phyloP scores from a whole-genome alignment of 805 yeast species.

The Kazachstania taianensis region DNA sequence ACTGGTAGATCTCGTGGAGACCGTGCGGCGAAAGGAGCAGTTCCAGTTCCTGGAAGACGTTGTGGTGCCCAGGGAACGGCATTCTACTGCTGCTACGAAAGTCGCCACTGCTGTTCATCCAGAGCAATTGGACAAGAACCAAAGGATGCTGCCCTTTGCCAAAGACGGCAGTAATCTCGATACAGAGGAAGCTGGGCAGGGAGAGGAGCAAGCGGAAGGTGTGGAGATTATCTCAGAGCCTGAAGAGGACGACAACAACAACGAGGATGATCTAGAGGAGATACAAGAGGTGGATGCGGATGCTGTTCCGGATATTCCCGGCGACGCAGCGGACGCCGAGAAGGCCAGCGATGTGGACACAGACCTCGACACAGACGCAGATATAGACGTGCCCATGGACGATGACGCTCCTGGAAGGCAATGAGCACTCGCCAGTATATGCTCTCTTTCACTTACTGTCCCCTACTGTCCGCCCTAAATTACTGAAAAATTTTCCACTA shows the following conservation, averaged over 20 bases:
- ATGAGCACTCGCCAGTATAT: too few relatives aligned
- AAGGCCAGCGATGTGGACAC: slow-evolving; percentile 2
- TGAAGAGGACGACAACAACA: slow-evolving; percentile 11
- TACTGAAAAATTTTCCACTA: too few relatives aligned
- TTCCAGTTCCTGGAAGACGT: slow-evolving; percentile 21
- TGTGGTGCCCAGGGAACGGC: slow-evolving; percentile 13
- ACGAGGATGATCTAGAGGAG: slow-evolving; percentile 11
- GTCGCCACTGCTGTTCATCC: not conserved
- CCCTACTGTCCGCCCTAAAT: too few relatives aligned
- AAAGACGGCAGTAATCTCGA: not conserved
- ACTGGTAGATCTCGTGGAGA: slow-evolving; percentile 18
- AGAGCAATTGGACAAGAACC: slow-evolving; percentile 5
- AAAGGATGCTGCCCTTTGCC: slow-evolving; percentile 11
- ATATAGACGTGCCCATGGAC: too few relatives aligned
- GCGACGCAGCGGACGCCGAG: slow-evolving; percentile 4
- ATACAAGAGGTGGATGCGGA: slow-evolving; percentile 8
- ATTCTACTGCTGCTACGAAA: not conserved
- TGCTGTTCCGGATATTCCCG: slow-evolving; percentile 12
- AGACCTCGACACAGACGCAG: too few relatives aligned
- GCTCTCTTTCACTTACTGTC: too few relatives aligned
- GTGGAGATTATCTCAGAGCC: slow-evolving; percentile 11
- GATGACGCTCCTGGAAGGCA: too few relatives aligned
- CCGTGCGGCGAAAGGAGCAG: slow-evolving; percentile 13
- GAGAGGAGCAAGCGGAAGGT: slow-evolving; percentile 10
- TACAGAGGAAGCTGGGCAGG: slow-evolving; percentile 6